Base-by-base conservation (phyloP, 306 rosid species). In the Acacia acuminata region DNA sequence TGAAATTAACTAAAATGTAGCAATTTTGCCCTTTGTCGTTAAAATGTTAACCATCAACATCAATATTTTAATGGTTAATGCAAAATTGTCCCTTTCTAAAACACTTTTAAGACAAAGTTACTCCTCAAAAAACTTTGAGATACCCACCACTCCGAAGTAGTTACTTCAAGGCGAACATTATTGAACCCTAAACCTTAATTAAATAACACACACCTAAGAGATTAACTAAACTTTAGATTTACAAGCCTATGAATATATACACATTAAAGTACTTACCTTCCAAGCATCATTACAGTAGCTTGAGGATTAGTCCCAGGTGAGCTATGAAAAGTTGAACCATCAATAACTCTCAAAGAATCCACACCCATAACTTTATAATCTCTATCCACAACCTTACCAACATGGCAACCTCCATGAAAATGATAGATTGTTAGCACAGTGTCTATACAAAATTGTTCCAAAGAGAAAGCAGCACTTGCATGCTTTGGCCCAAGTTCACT, bases 221-320 rank as follows among this genome's bases (percentile, higher is more conserved):
- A 13, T 11, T 22, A 9, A 22, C 5, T 2, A 9, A 24, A n/a
- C 66, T 3, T 8, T 24, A 10, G 5, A 24, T 60, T 10, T 3
- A n/a, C 6, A 3, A 8, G 13, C 10, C 15, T 60, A 56, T 8
- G 11, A 20, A 22, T 56, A 3, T 56, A 8, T 3, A 51, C 16
- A 19, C 11, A 58, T 9, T n/a, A 25, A 60, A 25, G 15, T 25
- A 69, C 48, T 38, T 42, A 70, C 75, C 75, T 70, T 40, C 75
- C 75, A 3, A 70, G 30, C 75, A 70, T 70, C 75, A 70, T 70
- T 10, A 70, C 30, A 10, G 75, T 70, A 5, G 32, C 53, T 40
- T 70, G 50, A 42, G 75, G 75, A 70, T 70, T 70, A 6, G 75
- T 70, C 7, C 75, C 50, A 1, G 75, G 55, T 4, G 75, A 42